Conservation (phyloP, 192 early-diverging fungal genomes). For the Thamnidium elegans region DNA sequence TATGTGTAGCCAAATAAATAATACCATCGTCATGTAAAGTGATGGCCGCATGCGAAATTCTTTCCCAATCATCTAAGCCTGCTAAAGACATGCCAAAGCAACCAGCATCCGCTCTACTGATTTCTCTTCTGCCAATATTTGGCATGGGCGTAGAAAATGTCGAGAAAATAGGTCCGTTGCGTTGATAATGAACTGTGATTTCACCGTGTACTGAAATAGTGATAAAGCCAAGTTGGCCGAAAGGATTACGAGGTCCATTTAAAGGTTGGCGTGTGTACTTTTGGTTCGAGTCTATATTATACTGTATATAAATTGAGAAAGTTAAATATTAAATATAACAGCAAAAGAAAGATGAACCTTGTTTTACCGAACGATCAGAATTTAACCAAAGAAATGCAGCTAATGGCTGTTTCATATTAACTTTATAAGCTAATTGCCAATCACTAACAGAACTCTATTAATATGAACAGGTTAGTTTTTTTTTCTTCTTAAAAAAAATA, state of each 20-base stretch:
- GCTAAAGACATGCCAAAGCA: slow-evolving; percentile 26
- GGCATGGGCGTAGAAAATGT: slow-evolving; percentile 30
- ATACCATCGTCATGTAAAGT: slow-evolving; percentile 20
- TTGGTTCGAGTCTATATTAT: neutral
- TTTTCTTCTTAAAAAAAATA: slow-evolving; percentile 3
- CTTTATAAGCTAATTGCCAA: slow-evolving; percentile 23
- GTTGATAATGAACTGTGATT: slow-evolving; percentile 37
- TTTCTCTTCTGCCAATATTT: slow-evolving; percentile 18
- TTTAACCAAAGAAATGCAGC: slow-evolving; percentile 35
- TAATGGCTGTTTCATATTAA: slow-evolving; percentile 29
- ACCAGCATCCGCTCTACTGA: slow-evolving; percentile 12
- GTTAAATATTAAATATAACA: neutral
- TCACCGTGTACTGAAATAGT: slow-evolving; percentile 35
- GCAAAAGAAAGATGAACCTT: neutral
- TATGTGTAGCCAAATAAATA: slow-evolving; percentile 31
- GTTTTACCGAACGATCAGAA: slow-evolving; percentile 29
- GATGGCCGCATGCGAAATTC: slow-evolving; percentile 36
- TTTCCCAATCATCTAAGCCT: slow-evolving; percentile 29
- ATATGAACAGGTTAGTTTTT: neutral
- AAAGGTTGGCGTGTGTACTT: slow-evolving; percentile 2
- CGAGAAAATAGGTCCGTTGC: slow-evolving; percentile 29
- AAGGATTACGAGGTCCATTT: slow-evolving; percentile 35
- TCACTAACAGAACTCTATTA: slow-evolving; percentile 20
- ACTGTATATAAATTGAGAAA: neutral
- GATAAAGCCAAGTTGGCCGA: slow-evolving; percentile 33